phyloP scores from a whole-genome alignment of 768 basidiomycete species.

The Omphalotus guepiniiformis region DNA sequence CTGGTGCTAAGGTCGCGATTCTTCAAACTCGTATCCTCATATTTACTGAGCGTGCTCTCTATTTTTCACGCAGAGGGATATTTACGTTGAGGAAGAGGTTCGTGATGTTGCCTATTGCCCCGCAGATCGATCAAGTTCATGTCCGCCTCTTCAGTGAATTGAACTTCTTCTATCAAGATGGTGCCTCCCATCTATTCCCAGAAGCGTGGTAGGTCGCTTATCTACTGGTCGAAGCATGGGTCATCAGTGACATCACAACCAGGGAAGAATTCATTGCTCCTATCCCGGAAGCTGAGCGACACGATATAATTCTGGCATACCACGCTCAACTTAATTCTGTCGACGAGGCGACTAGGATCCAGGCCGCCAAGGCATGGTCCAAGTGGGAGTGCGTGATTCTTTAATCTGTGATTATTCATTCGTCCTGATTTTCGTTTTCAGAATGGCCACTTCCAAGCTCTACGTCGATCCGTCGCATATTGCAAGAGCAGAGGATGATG shows the following conservation, averaged over 20 bases:
- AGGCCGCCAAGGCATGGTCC: slow-evolving; percentile 81
- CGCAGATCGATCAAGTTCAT: no score
- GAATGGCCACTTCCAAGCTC: slow-evolving; percentile 81
- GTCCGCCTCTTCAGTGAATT: slow-evolving; percentile 70
- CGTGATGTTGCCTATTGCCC: slow-evolving; percentile 4
- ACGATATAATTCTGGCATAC: slow-evolving; percentile 81
- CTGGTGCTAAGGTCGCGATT: slow-evolving; percentile 64
- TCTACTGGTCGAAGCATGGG: background rate
- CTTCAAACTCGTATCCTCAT: background rate
- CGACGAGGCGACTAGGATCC: slow-evolving; percentile 60
- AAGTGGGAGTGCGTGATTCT: slow-evolving; percentile 76
- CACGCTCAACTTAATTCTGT: slow-evolving; percentile 70
- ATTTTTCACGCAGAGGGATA: slow-evolving; percentile 57
- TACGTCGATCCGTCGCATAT: slow-evolving; percentile 65
- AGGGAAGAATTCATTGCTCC: slow-evolving; percentile 84
- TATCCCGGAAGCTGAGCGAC: slow-evolving; percentile 77
- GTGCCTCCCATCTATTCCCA: slow-evolving; percentile 77
- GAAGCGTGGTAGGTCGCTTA: slow-evolving; percentile 65
- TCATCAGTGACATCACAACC: background rate
- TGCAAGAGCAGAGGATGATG: slow-evolving; percentile 63
- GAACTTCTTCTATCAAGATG: slow-evolving; percentile 90
- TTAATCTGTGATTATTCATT: background rate
- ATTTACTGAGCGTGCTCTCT: background rate
- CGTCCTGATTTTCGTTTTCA: slow-evolving; percentile 22
- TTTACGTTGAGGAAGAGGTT: slow-evolving; percentile 82